These are phyloP conservation scores for Cymbomonas tetramitiformis DNA, from an alignment of 139 green algal species.

Conservation along the genomic window DNA sequence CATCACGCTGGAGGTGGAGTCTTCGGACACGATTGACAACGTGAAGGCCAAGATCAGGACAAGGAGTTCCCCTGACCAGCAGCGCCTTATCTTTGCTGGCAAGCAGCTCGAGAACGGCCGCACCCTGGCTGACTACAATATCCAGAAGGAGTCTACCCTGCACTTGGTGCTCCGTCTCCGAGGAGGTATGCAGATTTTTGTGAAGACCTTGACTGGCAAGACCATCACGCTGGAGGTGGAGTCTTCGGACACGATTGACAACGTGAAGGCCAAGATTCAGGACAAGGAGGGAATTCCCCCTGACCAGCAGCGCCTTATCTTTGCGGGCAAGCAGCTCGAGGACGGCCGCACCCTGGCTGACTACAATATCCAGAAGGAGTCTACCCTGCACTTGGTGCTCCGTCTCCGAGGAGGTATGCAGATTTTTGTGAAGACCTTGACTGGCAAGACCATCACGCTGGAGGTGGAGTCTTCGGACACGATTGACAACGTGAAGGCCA, in stretches of 20 bases:
- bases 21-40: slow-evolving; percentile 32
- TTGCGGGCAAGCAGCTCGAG: slow-evolving; percentile 40
- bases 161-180: slow-evolving; percentile 93
- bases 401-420: slow-evolving; percentile 34
- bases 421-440: slow-evolving; percentile 37
- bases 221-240: slow-evolving; percentile 85
- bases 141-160: slow-evolving; percentile 94
- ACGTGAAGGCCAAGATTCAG: slow-evolving; percentile 47
- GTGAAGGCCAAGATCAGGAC: slow-evolving; percentile 47
- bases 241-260: slow-evolving; percentile 32
- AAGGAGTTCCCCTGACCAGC: slow-evolving; percentile 72
- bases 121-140: slow-evolving; percentile 89
- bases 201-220: slow-evolving; percentile 84
- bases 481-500: slow-evolving; percentile 39
- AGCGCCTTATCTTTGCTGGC: slow-evolving; percentile 84
- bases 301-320: slow-evolving; percentile 39
- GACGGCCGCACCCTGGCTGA: slow-evolving; percentile 33
- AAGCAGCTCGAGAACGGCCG: slow-evolving; percentile 88
- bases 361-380: slow-evolving; percentile 44
- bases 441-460: slow-evolving; percentile 35
- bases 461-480: slow-evolving; percentile 38
- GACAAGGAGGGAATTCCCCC: slow-evolving; percentile 38
- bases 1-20: slow-evolving; percentile 78
- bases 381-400: slow-evolving; percentile 40
- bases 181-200: slow-evolving; percentile 89